phyloP scores from a whole-genome alignment of 2,329 filamentous ascomycete species.

The Fusarium chaquense region DNA sequence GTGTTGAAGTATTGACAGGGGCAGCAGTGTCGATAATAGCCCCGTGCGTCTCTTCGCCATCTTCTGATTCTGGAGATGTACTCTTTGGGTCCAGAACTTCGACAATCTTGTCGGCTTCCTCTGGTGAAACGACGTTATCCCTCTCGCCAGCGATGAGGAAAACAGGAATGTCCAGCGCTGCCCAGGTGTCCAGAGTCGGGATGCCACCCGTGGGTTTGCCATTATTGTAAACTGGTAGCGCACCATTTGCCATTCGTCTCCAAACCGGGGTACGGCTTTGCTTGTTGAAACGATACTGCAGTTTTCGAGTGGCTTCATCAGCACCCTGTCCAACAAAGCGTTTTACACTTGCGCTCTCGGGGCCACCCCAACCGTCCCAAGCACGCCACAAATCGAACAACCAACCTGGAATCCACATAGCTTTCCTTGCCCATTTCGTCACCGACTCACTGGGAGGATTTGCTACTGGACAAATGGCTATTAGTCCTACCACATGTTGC shows the following conservation, averaged over 20 bases:
- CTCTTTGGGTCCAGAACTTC: constrained; percentile 51
- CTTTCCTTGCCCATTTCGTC: constrained; percentile 60
- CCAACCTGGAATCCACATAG: constrained; percentile 76
- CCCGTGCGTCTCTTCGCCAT: constrained; percentile 47
- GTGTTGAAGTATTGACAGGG: constrained; percentile 56
- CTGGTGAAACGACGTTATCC: constrained; percentile 80
- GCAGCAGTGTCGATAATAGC: constrained; percentile 61
- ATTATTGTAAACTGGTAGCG: constrained; percentile 70
- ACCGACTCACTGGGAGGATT: constrained; percentile 67
- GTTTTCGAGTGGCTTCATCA: constrained; percentile 72
- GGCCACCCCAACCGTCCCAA: constrained; percentile 84
- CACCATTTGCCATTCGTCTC: constrained; percentile 82
- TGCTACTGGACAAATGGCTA: constrained; percentile 84
- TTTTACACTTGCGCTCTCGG: constrained; percentile 80
- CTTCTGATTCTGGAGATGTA: constrained; percentile 26
- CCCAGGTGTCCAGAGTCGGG: constrained; percentile 78
- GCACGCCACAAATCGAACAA: constrained; percentile 81
- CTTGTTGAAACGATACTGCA: constrained; percentile 81
- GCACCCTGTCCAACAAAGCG: constrained; percentile 79
- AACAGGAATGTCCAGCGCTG: constrained; percentile 76
- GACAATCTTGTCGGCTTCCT: constrained; percentile 76
- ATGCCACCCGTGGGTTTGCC: constrained; percentile 71
- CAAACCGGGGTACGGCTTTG: constrained; percentile 87
- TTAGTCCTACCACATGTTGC: constrained; percentile 76
- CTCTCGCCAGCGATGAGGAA: constrained; percentile 82